Base-by-base conservation (phyloP, 164 flowering plant species). In the Annona cherimola region DNA sequence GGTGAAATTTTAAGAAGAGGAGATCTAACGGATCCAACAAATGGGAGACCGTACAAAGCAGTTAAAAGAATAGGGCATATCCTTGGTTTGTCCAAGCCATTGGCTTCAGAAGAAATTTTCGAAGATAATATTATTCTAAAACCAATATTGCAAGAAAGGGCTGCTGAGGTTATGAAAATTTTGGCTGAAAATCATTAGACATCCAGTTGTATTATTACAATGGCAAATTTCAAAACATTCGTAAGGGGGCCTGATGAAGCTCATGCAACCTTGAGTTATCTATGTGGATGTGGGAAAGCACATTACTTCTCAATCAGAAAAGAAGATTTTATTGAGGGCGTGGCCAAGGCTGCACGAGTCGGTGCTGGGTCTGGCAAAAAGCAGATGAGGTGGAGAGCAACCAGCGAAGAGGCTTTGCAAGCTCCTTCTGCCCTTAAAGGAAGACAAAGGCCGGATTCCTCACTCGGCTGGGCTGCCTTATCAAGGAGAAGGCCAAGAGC, bases 181-280 rank as follows among this genome's bases (percentile, higher is more conserved):
- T 75, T 94, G 64, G 83, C 90, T 66, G 90, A 90, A 78, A 84
- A 73, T 75, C 87, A 90, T 64, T 94, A 97, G 99, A 90, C 88
- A 2, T 80, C 89, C 67, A 84, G 81, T 42, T 91, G 94, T 73
- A 73, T 90, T 44, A 61, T 94, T 39, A 91, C 97, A 6, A 80
- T 84, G 87, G 78, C 46, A 61, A 86, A 82, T 69, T 87, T 94
- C 63, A 79, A 72, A 78, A 72, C 50, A 73, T 89, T 2, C 90
- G 95, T 78, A 83, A 84, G 71, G 96, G 35, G 92, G 57, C 41
- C 77, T 41, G 75, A 70, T 73, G 93, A 94, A 83, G 92, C 92
- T 70, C 79, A 84, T 78, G 85, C 81, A 9, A 75, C 89, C 54
- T 81, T 90, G 83, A 83, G 84, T 79, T 82, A 89, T 79, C 82